phyloP scores from a whole-genome alignment of 257 asterid species.

The Nicotiana paniculata region DNA sequence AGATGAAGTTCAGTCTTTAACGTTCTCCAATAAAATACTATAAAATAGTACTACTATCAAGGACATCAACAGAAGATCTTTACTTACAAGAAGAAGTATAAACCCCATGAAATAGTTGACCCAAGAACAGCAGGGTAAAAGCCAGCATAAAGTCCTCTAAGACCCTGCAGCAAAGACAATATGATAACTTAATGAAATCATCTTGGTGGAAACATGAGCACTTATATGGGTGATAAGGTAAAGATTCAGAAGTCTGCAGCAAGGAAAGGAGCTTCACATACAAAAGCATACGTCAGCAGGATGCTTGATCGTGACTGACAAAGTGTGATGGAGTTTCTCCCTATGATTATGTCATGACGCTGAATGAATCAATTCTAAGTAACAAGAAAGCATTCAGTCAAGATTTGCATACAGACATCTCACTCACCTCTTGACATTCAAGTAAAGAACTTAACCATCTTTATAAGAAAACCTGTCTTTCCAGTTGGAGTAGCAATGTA shows the following conservation, averaged over 20 bases:
- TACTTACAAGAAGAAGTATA: constrained; percentile 92
- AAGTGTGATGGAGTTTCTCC: neutral
- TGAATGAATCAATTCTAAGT: neutral
- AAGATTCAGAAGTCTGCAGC: neutral
- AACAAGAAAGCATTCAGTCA: neutral
- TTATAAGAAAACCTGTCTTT: neutral
- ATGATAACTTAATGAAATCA: neutral
- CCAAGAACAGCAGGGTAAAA: constrained; percentile 98
- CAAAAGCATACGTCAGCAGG: neutral
- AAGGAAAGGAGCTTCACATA: neutral
- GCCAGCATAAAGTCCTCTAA: constrained; percentile 90
- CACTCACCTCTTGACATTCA: neutral
- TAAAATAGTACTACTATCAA: neutral
- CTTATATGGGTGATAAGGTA: neutral
- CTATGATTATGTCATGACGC: neutral
- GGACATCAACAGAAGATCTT: neutral
- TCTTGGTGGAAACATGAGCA: neutral
- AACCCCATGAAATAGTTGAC: constrained; percentile 92
- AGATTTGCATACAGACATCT: neutral
- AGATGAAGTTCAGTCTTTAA: neutral
- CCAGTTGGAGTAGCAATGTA: neutral
- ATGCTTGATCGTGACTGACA: neutral
- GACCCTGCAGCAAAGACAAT: constrained; percentile 50
- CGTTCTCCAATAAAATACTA: neutral
- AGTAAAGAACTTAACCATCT: neutral